Evolutionary conservation across 2,329 filamentous ascomycete species (phyloP).

Genomic region (Aureobasidium sp.): DNA sequence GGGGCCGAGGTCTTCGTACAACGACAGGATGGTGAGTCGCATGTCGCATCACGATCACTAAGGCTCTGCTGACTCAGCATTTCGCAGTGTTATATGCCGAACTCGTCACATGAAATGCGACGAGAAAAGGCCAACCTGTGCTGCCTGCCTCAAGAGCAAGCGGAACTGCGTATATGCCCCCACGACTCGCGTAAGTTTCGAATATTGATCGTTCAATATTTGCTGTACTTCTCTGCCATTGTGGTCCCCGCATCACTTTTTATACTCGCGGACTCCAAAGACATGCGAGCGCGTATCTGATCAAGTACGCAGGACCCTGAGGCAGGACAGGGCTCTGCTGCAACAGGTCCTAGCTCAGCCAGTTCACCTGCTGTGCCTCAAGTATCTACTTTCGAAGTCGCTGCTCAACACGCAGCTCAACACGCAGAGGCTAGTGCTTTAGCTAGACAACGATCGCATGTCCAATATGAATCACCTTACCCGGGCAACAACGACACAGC

Average conservation of each 20-base stretch:
- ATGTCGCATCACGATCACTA: background rate
- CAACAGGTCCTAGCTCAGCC: background rate
- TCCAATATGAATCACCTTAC: background rate
- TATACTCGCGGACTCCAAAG: no score
- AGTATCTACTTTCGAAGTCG: background rate
- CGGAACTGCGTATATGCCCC: conserved; percentile 31
- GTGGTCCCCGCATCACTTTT: background rate
- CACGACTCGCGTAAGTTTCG: background rate
- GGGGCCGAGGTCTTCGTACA: background rate
- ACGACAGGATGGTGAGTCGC: conserved; percentile 5
- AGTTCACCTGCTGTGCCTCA: background rate
- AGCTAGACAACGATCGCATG: background rate
- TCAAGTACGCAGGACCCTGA: background rate
- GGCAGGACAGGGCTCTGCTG: background rate
- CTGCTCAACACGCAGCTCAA: background rate
- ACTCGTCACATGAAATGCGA: conserved; percentile 41
- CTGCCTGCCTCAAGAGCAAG: conserved; percentile 32
- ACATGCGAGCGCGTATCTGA: background rate
- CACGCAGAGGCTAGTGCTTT: background rate
- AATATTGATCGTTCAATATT: background rate
- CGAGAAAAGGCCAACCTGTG: conserved; percentile 33
- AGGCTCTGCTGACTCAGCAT: background rate
- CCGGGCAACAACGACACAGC: background rate
- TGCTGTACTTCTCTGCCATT: background rate
- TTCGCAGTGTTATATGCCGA: conserved; percentile 34